These are phyloP conservation scores for Senna siamea DNA, from an alignment of 306 rosid species.

Conservation along the genomic window DNA sequence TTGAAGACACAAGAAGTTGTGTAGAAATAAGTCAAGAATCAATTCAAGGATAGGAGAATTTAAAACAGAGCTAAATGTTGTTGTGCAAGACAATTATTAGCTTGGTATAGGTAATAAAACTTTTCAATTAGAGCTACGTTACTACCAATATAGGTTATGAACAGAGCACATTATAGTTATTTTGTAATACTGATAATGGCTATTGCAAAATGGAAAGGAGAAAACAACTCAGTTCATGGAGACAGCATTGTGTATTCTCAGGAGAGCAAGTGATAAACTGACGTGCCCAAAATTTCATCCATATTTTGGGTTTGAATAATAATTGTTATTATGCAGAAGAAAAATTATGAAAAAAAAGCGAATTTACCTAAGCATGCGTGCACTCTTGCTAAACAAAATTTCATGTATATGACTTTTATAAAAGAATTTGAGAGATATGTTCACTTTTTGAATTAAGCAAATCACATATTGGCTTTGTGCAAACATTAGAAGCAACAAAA, in stretches of 20 bases:
- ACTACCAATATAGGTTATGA: slow-evolving; percentile 35
- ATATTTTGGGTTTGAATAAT: slow-evolving; percentile 51
- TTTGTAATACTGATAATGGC: slow-evolving; percentile 44
- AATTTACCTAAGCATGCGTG: slow-evolving; percentile 52
- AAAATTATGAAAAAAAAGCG: slow-evolving; percentile 35
- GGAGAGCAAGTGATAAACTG: slow-evolving; percentile 49
- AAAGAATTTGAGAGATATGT: too few species aligned
- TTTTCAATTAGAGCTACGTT: slow-evolving; percentile 42
- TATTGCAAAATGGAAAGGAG: slow-evolving; percentile 51
- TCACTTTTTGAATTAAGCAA: too few species aligned
- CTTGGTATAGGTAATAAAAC: too few species aligned
- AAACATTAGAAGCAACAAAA: too few species aligned
- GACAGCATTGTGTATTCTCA: slow-evolving; percentile 66
- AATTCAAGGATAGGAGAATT: too few species aligned
- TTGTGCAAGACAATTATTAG: too few species aligned
- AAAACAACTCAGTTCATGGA: slow-evolving; percentile 50
- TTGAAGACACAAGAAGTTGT: too few species aligned
- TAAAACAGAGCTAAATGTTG: too few species aligned
- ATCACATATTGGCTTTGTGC: too few species aligned
- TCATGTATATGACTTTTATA: too few species aligned
- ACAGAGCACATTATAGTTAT: slow-evolving; percentile 17
- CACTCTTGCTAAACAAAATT: slow-evolving; percentile 47
- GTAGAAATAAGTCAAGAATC: too few species aligned
- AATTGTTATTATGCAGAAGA: slow-evolving; percentile 37
- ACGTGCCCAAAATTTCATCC: too few species aligned